These are phyloP conservation scores for Incumbomyces lentus DNA, from an alignment of 2,329 filamentous ascomycete genomes.

Conservation along the genomic window DNA sequence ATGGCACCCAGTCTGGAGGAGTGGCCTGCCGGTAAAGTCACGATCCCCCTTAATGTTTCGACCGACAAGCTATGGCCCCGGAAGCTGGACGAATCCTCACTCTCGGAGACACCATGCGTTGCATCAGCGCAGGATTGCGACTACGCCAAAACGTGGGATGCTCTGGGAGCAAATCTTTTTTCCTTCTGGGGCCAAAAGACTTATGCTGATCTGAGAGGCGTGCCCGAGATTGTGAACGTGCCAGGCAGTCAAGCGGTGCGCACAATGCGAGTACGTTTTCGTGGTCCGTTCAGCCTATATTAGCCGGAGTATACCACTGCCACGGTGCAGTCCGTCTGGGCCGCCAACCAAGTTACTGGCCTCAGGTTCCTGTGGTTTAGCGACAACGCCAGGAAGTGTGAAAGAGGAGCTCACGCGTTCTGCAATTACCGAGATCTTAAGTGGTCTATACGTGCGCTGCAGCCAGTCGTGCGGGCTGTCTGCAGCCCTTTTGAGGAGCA, in stretches of 20 bases:
- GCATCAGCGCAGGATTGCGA: conserved; percentile 12
- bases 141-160: conserved; percentile 6
- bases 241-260: not conserved
- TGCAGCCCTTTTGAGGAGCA: not conserved
- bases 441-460: not conserved
- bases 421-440: conserved; percentile 3
- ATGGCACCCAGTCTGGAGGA: conserved; percentile 18
- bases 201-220: not conserved
- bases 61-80: conserved; percentile 10
- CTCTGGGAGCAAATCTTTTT: conserved; percentile 11
- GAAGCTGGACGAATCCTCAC: conserved; percentile 2
- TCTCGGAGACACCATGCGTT: conserved; percentile 4
- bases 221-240: conserved; percentile 9
- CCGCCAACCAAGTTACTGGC: conserved; percentile 7
- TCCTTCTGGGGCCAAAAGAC: conserved; percentile 9
- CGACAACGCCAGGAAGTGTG: not conserved
- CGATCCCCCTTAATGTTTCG: conserved; percentile 16
- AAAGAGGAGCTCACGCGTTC: not conserved
- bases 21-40: conserved; percentile 12
- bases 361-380: conserved; percentile 2
- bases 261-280: not conserved
- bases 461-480: not conserved
- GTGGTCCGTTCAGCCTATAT: not conserved
- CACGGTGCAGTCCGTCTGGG: conserved; percentile 6
- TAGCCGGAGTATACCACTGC: conserved; percentile 1